These are phyloP conservation scores for Tetrahymena borealis DNA, from an alignment of 73 alveolate genomes.

Conservation along the genomic window DNA sequence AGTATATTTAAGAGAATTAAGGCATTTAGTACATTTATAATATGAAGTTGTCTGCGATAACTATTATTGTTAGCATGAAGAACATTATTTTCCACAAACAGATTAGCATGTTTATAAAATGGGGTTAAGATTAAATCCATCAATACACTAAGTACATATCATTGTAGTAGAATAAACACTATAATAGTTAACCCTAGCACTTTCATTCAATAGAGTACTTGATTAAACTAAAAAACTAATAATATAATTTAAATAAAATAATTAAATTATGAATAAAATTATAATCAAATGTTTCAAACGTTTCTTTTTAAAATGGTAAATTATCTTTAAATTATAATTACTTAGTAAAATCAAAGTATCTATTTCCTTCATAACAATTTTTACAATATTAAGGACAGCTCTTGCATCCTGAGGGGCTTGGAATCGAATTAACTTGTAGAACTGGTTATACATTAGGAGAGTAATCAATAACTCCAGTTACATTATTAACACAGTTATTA, in stretches of 20 bases:
- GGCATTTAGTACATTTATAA: not conserved
- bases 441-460: not conserved
- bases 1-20: not conserved
- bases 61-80: not conserved
- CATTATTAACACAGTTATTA: not conserved
- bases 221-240: not conserved
- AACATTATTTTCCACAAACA: not conserved
- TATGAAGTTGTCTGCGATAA: not conserved
- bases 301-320: no score
- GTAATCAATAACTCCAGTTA: not conserved
- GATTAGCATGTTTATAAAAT: not conserved
- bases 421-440: not conserved
- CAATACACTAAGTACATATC: not conserved
- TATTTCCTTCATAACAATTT: not conserved
- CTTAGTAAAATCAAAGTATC: not conserved
- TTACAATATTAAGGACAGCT: not conserved
- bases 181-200: not conserved
- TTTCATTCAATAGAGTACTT: not conserved
- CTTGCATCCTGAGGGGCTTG: not conserved
- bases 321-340: no score
- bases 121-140: not conserved
- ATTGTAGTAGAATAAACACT: not conserved
- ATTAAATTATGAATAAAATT: not conserved
- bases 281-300: no score
- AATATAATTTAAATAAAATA: not conserved